These are phyloP conservation scores for Neonectria neomacrospora DNA, from an alignment of 2,329 filamentous ascomycete genomes.

Conservation along the genomic window DNA sequence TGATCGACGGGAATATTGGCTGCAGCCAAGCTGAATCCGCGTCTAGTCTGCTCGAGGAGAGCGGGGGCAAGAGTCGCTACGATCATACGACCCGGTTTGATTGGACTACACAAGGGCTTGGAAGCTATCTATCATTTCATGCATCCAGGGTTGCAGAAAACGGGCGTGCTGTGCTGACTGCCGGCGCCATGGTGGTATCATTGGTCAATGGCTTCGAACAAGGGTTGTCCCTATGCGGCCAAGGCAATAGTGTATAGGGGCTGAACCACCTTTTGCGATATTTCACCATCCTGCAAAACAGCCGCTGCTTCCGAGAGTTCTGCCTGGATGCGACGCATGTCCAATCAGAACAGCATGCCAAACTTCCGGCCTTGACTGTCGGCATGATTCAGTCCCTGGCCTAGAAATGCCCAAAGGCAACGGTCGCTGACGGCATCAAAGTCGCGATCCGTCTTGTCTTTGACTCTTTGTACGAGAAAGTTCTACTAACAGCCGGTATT, in stretches of 20 bases:
- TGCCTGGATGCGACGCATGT: not conserved
- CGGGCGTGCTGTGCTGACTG: not conserved
- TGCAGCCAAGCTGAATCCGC: not conserved
- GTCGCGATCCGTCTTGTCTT: too few relatives aligned
- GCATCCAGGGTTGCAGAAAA: not conserved
- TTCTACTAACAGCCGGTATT: conserved; percentile 63
- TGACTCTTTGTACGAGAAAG: too few relatives aligned
- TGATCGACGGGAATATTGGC: not conserved
- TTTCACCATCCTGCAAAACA: not conserved
- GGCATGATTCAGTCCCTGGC: too few relatives aligned
- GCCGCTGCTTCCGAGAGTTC: too few relatives aligned
- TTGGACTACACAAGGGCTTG: not conserved
- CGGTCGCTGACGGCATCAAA: conserved; percentile 57
- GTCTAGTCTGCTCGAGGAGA: not conserved
- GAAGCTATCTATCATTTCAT: not conserved
- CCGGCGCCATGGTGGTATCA: not conserved
- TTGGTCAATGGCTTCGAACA: not conserved
- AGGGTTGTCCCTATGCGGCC: not conserved
- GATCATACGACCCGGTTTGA: not conserved
- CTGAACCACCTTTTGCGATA: too few relatives aligned
- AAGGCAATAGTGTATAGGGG: not conserved
- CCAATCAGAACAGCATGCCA: conserved; percentile 43
- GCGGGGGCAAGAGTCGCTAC: not conserved
- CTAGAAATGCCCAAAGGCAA: conserved; percentile 50
- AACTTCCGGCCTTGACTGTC: too few relatives aligned